A percentile compares a stretch with the other conserved stretches of the same genome.
phyloP scores from a whole-genome alignment of 2,329 filamentous ascomycete species.

The Gliomastix tumulicola region DNA sequence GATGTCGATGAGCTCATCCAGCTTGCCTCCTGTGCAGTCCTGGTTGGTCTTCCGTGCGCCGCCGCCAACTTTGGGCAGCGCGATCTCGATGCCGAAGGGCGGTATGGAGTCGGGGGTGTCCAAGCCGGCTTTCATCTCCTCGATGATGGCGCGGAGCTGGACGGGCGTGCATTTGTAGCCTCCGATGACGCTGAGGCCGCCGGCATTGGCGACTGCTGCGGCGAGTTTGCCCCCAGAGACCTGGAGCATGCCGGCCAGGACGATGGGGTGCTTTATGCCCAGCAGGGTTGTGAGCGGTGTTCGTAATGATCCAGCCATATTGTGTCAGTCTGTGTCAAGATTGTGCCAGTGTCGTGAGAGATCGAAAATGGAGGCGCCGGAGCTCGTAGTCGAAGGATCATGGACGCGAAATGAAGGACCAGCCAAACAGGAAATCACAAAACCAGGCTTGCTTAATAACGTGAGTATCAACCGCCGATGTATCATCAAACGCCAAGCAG shows the following conservation, averaged over 20 bases:
- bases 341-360: too few species aligned
- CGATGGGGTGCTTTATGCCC: constrained; percentile 76
- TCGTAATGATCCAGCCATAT: constrained; percentile 45
- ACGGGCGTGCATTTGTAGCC: constrained; percentile 64
- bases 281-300: constrained; percentile 75
- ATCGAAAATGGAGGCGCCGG: too few species aligned
- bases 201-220: constrained; percentile 82
- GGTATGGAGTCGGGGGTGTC: constrained; percentile 52
- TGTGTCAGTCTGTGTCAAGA: too few species aligned
- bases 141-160: constrained; percentile 72
- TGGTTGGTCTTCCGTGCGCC: constrained; percentile 84
- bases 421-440: too few species aligned
- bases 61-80: constrained; percentile 81
- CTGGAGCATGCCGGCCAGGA: constrained; percentile 90
- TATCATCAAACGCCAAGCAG: too few species aligned
- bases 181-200: constrained; percentile 72
- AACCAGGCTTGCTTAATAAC: too few species aligned
- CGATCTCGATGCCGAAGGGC: constrained; percentile 87
- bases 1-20: constrained; percentile 82
- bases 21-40: constrained; percentile 84
- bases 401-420: too few species aligned
- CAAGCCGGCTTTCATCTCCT: constrained; percentile 74
- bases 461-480: too few species aligned
- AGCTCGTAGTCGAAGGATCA: too few species aligned
- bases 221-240: constrained; percentile 72